Base-by-base conservation (phyloP, 768 basidiomycete genomes). In the Termitomyces sp. region DNA sequence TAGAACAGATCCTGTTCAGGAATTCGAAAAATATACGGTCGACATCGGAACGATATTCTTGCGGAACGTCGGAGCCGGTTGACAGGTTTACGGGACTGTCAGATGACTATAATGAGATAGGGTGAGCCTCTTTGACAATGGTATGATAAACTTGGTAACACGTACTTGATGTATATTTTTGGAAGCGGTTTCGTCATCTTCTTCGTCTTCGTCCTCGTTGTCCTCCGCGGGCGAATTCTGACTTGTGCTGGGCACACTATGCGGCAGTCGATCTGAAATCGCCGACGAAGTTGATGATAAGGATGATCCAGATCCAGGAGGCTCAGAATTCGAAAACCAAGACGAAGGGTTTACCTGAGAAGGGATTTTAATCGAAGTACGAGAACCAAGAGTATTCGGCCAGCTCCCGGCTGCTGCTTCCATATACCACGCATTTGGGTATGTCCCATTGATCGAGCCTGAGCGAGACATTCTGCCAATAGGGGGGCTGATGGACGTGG, bases 11-110 rank as follows among this genome's bases (percentile, higher is more conserved):
- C 57, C 79, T 84, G 70, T 89, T 94, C 66, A 98, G 76, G 70
- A 92, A 98, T 65, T 90, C 86, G 70, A 94, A 87, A 76, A 98
- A 97, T 69, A 97, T 87, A 64, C 87, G 85, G 73, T 97, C 94
- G 56, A 98, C 88, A 68, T 92, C 89, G 20, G 78, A 74, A 59
- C 86, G 83, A 67, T 94, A 89, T 72, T 96, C 95, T 61, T 85
- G 81, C 5, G 92, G 91, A 51, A 94, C 82, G 67, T 92, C 91
- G 50, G 78, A 76, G 46, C 66, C 63, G 36, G 51, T 60, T 42
- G 63, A 47, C 29, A 73, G 69, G 29, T 72, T 66, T 1, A 69
- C 56, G 32, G 70, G 70, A 55, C 71, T 69, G 63, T 77, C 76
- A 42, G 71, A 68, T 17, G 70, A 62, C 74, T 77, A 53, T 50